A percentile compares a stretch with the other conserved stretches of the same genome.
Conservation (phyloP, 306 rosid genomes). For the Mimosa pudica region DNA sequence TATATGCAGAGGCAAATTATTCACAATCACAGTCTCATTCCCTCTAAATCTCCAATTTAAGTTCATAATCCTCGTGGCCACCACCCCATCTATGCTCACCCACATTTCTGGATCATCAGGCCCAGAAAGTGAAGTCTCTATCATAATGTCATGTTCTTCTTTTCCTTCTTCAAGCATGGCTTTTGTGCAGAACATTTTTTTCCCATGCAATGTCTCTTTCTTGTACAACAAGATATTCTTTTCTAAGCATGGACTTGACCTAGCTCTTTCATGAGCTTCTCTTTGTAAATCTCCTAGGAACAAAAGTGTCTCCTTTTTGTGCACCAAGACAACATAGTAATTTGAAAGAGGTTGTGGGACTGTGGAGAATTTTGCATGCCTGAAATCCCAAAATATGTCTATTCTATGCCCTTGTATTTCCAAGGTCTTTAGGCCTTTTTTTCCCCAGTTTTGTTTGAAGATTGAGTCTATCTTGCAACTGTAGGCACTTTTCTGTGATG, state of each 20-base stretch:
- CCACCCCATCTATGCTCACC: slow-evolving; percentile 59
- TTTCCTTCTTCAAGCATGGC: slow-evolving; percentile 54
- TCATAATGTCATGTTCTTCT: slow-evolving; percentile 55
- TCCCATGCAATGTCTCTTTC: slow-evolving; percentile 62
- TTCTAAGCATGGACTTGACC: slow-evolving; percentile 50
- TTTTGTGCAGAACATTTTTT: slow-evolving; percentile 54
- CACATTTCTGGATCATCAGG: slow-evolving; percentile 77
- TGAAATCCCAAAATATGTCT: slow-evolving; percentile 68
- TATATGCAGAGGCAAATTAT: slow-evolving; percentile 54
- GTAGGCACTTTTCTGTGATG: slow-evolving; percentile 32
- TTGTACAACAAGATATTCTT: slow-evolving; percentile 56
- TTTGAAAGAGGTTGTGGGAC: slow-evolving; percentile 50
- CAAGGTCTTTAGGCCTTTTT: slow-evolving; percentile 64
- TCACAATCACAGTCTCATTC: slow-evolving; percentile 55
- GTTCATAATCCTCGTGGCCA: slow-evolving; percentile 58
- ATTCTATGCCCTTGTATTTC: slow-evolving; percentile 50
- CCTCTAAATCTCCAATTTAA: slow-evolving; percentile 81
- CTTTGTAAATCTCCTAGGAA: slow-evolving; percentile 56
- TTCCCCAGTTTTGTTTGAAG: slow-evolving; percentile 46
- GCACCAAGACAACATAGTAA: slow-evolving; percentile 65
- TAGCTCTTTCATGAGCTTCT: slow-evolving; percentile 58
- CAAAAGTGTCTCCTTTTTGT: slow-evolving; percentile 50
- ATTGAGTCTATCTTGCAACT: slow-evolving; percentile 58
- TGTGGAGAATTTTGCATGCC: slow-evolving; percentile 46
- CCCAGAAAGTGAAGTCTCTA: slow-evolving; percentile 57